Conservation (phyloP, 2,329 filamentous ascomycete species). For the Zelopaecilomyces penicillatus region DNA sequence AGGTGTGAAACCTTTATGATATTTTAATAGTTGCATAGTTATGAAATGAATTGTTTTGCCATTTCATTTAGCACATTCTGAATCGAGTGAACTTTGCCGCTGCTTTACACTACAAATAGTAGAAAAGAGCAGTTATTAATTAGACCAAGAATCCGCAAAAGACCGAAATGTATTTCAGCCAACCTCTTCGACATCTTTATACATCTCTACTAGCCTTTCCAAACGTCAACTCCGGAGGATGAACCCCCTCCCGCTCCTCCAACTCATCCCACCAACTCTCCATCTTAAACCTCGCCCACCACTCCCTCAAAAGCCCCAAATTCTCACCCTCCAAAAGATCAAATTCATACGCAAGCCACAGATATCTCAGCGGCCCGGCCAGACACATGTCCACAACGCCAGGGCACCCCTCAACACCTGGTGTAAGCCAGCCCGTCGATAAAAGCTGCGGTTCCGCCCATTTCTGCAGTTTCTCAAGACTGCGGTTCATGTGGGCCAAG, state of each 20-base stretch:
- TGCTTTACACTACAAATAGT: too few species aligned
- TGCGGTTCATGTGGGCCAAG: neutral
- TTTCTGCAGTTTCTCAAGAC: neutral
- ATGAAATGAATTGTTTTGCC: too few species aligned
- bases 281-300: neutral
- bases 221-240: neutral
- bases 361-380: neutral
- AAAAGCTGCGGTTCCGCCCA: neutral
- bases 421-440: neutral
- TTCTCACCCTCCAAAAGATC: neutral
- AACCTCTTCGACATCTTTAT: neutral
- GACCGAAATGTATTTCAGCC: too few species aligned
- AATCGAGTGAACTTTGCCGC: too few species aligned
- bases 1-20: too few species aligned
- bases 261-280: neutral
- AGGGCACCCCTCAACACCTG: neutral
- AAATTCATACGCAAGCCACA: neutral
- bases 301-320: neutral
- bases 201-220: neutral
- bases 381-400: neutral
- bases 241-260: neutral
- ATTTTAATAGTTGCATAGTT: too few species aligned
- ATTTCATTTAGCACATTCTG: too few species aligned
- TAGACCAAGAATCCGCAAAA: too few species aligned
- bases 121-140: too few species aligned